A percentile compares a stretch with the other conserved stretches of the same genome.
Evolutionary conservation across 2,329 filamentous ascomycete genomes (phyloP).

Genomic region (Alternaria ventricosa): DNA sequence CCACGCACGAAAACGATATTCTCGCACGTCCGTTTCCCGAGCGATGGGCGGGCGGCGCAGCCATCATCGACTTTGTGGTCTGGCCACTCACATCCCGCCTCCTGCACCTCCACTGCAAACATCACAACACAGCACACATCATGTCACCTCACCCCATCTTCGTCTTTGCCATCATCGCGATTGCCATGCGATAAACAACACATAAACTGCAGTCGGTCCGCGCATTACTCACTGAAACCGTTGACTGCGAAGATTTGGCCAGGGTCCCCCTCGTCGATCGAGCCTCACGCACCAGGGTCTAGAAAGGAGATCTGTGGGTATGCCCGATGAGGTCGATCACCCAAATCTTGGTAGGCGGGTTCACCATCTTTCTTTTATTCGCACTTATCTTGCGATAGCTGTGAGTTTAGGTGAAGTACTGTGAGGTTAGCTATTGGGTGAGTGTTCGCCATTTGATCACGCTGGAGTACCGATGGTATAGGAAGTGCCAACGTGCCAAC

Average conservation of each 20-base stretch:
- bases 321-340: neutral
- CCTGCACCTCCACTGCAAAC: neutral
- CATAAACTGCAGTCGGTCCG: neutral
- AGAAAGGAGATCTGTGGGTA: constrained; percentile 1
- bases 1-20: neutral
- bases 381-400: neutral
- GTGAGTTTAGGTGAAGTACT: neutral
- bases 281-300: neutral
- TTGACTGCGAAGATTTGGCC: neutral
- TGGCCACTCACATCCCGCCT: neutral
- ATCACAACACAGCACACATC: neutral
- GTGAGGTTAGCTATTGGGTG: neutral
- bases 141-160: neutral
- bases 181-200: neutral
- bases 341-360: neutral
- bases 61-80: neutral
- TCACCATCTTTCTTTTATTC: neutral
- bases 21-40: neutral
- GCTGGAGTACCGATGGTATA: neutral
- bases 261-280: constrained; percentile 3
- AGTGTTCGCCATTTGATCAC: neutral
- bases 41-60: neutral
- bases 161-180: neutral
- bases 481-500: neutral
- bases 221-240: constrained; percentile 6